These are phyloP conservation scores for Nitzschia sp. DNA, from an alignment of 108 stramenopile genomes.

Conservation along the genomic window DNA sequence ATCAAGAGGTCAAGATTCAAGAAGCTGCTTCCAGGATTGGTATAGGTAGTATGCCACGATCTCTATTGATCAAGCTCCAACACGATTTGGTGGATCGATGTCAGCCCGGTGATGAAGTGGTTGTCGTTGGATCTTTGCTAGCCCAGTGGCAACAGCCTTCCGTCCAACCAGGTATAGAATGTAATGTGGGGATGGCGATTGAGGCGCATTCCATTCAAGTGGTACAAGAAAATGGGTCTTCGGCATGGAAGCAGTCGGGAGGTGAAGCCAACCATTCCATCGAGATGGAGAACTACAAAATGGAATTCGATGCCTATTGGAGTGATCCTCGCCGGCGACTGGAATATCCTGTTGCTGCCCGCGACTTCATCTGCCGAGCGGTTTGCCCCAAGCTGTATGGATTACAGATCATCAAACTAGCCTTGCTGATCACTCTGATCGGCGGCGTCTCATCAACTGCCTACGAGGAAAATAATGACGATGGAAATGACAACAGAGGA, in stretches of 20 bases:
- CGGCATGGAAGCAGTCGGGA: conserved; percentile 33
- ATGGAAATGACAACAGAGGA: conserved; percentile 10
- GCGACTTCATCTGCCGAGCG: conserved; percentile 88
- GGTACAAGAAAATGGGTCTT: conserved; percentile 41
- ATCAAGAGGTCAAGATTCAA: conserved; percentile 98
- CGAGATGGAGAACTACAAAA: conserved; percentile 66
- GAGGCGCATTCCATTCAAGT: conserved; percentile 87
- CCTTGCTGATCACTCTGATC: conserved; percentile 89
- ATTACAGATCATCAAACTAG: conserved; percentile 92
- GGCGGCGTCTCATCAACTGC: conserved; percentile 74
- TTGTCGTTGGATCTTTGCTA: conserved; percentile 87
- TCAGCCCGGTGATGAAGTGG: conserved; percentile 98
- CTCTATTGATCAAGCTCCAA: conserved; percentile 84
- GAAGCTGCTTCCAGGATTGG: conserved; percentile 81
- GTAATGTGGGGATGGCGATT: conserved; percentile 88
- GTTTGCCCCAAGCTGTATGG: conserved; percentile 98
- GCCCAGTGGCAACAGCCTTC: conserved; percentile 83
- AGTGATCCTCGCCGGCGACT: conserved; percentile 26
- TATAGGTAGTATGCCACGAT: conserved; percentile 87
- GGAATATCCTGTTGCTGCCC: conserved; percentile 71
- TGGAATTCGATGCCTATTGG: conserved; percentile 90
- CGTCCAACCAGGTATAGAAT: conserved; percentile 57
- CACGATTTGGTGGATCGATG: conserved; percentile 94
- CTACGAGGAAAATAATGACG: conserved; percentile 8
- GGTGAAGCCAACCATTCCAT: conserved; percentile 18